These are phyloP conservation scores for Stemphylium vesicarium DNA, from an alignment of 2,329 filamentous ascomycete species.

Conservation along the genomic window DNA sequence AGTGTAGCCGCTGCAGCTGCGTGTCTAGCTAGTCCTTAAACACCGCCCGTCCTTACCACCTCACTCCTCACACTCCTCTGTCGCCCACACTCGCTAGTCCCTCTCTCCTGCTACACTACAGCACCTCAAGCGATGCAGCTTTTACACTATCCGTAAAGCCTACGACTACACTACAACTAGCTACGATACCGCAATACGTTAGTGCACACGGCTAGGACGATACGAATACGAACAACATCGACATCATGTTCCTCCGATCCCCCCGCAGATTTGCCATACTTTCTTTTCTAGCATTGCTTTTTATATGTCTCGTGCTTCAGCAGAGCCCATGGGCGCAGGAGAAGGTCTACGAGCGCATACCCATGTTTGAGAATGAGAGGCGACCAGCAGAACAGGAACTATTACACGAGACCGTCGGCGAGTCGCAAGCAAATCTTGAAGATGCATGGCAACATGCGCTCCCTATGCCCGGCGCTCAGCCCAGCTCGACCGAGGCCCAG, in stretches of 20 bases:
- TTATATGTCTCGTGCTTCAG: constrained; percentile 37
- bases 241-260: constrained; percentile 45
- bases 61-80: background rate
- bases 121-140: constrained; percentile 26
- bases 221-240: constrained; percentile 29
- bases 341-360: constrained; percentile 35
- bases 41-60: too few relatives aligned
- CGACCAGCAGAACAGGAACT: constrained; percentile 20
- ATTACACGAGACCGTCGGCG: constrained; percentile 13
- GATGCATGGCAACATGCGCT: constrained; percentile 31
- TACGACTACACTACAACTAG: constrained; percentile 17
- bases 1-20: background rate
- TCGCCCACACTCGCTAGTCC: constrained; percentile 9
- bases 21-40: too few relatives aligned
- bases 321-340: constrained; percentile 37
- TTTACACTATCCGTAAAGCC: constrained; percentile 20
- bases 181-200: constrained; percentile 24
- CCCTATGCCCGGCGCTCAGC: constrained; percentile 20
- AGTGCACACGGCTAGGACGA: constrained; percentile 20
- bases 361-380: constrained; percentile 24
- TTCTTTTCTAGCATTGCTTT: constrained; percentile 43
- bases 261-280: constrained; percentile 49
- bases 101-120: constrained; percentile 9
- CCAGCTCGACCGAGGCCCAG: constrained; percentile 1
- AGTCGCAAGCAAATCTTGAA: constrained; percentile 23